Evolutionary conservation across 2,329 filamentous ascomycete species (phyloP).

Genomic region (Colletotrichum viniferum): DNA sequence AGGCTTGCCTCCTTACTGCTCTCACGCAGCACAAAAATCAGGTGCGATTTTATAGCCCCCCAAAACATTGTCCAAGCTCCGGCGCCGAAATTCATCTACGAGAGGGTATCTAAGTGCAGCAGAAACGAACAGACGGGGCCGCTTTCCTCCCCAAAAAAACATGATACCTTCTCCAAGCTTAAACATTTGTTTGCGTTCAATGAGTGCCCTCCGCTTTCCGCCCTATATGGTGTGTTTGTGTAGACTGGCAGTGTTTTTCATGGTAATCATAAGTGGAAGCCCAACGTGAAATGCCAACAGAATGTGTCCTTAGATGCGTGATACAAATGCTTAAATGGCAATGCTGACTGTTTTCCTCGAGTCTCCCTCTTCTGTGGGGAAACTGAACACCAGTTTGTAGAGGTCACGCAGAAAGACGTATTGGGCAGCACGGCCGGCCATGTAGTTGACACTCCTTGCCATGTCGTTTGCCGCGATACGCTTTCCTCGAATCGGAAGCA

Average conservation of each 20-base stretch:
- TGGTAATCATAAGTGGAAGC: background rate
- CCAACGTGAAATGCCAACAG: background rate
- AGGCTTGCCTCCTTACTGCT: background rate
- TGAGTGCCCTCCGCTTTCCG: background rate
- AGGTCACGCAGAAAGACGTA: constrained; percentile 84
- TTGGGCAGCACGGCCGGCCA: constrained; percentile 71
- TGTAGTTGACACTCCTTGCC: constrained; percentile 77
- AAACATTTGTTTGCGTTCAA: background rate
- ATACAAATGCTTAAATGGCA: constrained; percentile 45
- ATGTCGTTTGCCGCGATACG: constrained; percentile 75
- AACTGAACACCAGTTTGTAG: constrained; percentile 84
- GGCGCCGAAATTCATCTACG: constrained; percentile 18
- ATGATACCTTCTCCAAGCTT: background rate
- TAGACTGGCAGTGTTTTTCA: background rate
- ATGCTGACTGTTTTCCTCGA: constrained; percentile 69
- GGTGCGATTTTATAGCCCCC: constrained; percentile 5
- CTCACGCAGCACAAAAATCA: background rate
- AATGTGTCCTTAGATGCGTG: background rate
- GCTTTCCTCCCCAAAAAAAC: background rate
- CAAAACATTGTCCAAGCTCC: background rate
- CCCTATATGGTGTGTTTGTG: background rate
- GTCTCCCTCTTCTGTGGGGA: constrained; percentile 78
- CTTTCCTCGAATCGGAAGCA: constrained; percentile 61
- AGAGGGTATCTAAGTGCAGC: constrained; percentile 25
- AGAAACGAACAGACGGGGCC: constrained; percentile 18